These are phyloP conservation scores for Mallotus japonicus DNA, from an alignment of 441 rosid genomes.

Conservation along the genomic window DNA sequence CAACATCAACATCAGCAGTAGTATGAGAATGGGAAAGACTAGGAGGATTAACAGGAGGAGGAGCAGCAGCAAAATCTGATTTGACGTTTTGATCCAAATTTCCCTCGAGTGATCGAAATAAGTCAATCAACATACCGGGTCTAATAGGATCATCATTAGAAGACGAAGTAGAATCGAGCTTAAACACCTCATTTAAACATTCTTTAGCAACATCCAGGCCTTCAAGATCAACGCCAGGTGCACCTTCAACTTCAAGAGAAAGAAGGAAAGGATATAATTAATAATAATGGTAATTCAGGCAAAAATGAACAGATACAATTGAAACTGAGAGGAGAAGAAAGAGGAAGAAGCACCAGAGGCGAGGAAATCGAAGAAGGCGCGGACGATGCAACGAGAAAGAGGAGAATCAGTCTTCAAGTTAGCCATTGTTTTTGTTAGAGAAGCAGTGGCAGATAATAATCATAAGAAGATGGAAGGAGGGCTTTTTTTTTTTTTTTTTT, in stretches of 20 bases:
- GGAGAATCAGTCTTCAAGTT: slow-evolving; percentile 60
- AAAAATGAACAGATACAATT: too few species aligned
- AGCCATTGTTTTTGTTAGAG: slow-evolving; percentile 33
- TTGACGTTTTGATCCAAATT: slow-evolving; percentile 20
- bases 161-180: slow-evolving; percentile 37
- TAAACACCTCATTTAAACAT: slow-evolving; percentile 64
- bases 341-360: slow-evolving; percentile 44
- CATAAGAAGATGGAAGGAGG: too few species aligned
- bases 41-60: slow-evolving; percentile 33
- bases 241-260: slow-evolving; percentile 49
- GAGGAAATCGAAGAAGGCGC: slow-evolving; percentile 70
- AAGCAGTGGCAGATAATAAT: too few species aligned
- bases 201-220: slow-evolving; percentile 81
- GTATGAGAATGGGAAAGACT: slow-evolving; percentile 33
- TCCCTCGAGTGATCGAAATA: slow-evolving; percentile 49
- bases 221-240: slow-evolving; percentile 69
- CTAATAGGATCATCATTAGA: slow-evolving; percentile 30
- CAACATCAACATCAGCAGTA: slow-evolving; percentile 24
- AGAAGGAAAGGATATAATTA: not conserved
- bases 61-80: slow-evolving; percentile 7
- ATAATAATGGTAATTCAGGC: too few species aligned
- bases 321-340: not conserved
- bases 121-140: slow-evolving; percentile 49
- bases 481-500: not conserved
- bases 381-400: slow-evolving; percentile 62